These are phyloP conservation scores for Chenopodium formosanum DNA, from an alignment of 148 eudicot species.

Conservation along the genomic window DNA sequence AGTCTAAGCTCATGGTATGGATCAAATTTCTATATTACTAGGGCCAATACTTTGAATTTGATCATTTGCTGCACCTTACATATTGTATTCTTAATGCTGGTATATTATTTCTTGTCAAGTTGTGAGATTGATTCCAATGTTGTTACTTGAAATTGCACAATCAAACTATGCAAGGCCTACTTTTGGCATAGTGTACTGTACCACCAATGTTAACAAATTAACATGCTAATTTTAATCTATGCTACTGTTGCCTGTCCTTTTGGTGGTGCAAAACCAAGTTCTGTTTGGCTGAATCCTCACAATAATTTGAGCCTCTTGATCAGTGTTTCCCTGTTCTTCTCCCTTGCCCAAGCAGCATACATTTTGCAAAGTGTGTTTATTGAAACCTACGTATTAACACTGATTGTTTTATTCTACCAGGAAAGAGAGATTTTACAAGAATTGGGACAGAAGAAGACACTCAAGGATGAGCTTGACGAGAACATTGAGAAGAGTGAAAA, in stretches of 20 bases:
- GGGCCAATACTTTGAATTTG: not conserved
- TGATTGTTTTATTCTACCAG: slow-evolving; percentile 28
- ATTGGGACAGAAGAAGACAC: slow-evolving; percentile 34
- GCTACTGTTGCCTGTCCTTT: too few relatives aligned
- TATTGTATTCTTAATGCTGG: not conserved
- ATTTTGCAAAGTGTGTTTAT: not conserved
- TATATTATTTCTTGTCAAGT: not conserved
- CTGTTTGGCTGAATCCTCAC: not conserved
- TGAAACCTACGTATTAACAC: not conserved
- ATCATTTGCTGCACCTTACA: not conserved
- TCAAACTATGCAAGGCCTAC: not conserved
- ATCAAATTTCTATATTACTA: not conserved
- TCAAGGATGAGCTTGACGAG: slow-evolving; percentile 32
- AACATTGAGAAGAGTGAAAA: slow-evolving; percentile 25
- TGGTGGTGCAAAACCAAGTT: not conserved
- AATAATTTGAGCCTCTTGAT: too few relatives aligned
- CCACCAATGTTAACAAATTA: not conserved
- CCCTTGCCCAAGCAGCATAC: not conserved
- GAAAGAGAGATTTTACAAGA: slow-evolving; percentile 65
- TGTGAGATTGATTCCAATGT: not conserved
- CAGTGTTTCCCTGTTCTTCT: not conserved
- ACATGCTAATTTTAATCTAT: not conserved
- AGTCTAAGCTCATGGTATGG: slow-evolving; percentile 63
- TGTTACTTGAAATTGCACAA: not conserved
- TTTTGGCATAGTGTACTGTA: not conserved